These are phyloP conservation scores for Phialocephala subalpina DNA, from an alignment of 2,329 filamentous ascomycete species.

Conservation along the genomic window DNA sequence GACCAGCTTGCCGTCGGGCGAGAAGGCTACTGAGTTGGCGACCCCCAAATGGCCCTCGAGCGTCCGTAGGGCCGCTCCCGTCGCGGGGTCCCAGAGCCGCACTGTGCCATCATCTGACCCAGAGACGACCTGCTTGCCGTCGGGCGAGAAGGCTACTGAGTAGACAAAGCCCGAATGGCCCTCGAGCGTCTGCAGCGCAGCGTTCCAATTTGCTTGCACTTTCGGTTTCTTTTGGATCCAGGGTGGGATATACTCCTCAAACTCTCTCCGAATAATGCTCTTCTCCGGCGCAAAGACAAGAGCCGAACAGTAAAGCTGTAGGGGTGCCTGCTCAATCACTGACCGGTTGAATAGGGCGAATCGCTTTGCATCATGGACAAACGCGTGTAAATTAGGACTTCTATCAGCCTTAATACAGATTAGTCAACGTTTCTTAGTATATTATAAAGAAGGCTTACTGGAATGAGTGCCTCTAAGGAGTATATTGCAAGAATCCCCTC, in stretches of 20 bases:
- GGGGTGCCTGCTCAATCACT: conserved; percentile 37
- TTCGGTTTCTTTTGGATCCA: conserved; percentile 31
- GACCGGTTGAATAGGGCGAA: conserved; percentile 34
- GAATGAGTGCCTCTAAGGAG: too few relatives aligned
- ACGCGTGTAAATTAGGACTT: conserved; percentile 31
- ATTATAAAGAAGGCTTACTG: neutral
- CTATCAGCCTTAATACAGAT: conserved; percentile 14
- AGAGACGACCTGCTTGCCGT: too few relatives aligned
- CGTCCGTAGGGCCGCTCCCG: too few relatives aligned
- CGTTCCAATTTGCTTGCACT: conserved; percentile 29
- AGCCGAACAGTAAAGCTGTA: conserved; percentile 41
- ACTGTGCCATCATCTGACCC: neutral
- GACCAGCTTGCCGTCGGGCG: too few relatives aligned
- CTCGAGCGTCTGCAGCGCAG: conserved; percentile 17
- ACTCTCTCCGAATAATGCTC: conserved; percentile 38
- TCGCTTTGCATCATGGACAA: conserved; percentile 38
- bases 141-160: too few relatives aligned
- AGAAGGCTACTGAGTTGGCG: conserved; percentile 13
- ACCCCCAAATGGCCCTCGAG: conserved; percentile 18
- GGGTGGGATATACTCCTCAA: conserved; percentile 27
- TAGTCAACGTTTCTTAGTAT: too few relatives aligned
- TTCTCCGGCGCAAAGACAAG: conserved; percentile 39
- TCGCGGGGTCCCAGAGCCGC: too few relatives aligned
- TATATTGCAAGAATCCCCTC: too few relatives aligned
- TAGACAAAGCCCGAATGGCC: too few relatives aligned